Evolutionary conservation across 2,329 filamentous ascomycete species (phyloP).

Genomic region (Xylariales sp.): DNA sequence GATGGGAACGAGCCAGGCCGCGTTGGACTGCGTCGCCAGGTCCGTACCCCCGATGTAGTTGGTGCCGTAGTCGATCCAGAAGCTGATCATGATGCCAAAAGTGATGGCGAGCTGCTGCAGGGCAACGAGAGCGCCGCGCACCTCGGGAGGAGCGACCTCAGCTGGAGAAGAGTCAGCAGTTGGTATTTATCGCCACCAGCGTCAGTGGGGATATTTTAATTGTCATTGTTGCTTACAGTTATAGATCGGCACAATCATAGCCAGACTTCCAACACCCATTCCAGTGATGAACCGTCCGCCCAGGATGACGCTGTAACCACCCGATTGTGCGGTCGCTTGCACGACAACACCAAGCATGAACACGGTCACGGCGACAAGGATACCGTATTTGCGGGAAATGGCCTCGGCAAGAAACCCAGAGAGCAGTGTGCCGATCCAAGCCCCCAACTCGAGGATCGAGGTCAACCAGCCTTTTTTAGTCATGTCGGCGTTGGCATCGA

Average conservation of each 20-base stretch:
- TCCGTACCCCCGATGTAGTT: slow-evolving; percentile 58
- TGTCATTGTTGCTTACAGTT: no score
- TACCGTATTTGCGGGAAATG: slow-evolving; percentile 64
- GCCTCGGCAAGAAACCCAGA: slow-evolving; percentile 69
- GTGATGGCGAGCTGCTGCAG: slow-evolving; percentile 48
- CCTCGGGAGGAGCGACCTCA: slow-evolving; percentile 39
- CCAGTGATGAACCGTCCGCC: slow-evolving; percentile 70
- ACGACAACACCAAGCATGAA: slow-evolving; percentile 69
- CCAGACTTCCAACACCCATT: slow-evolving; percentile 65
- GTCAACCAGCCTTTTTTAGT: slow-evolving; percentile 57
- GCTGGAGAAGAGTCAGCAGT: slow-evolving; percentile 17
- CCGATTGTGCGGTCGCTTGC: slow-evolving; percentile 57
- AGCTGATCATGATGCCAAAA: slow-evolving; percentile 61
- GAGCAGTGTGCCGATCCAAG: slow-evolving; percentile 69
- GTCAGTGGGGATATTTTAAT: no score
- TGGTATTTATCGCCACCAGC: no score
- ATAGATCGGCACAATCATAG: slow-evolving; percentile 60
- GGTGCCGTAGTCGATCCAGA: slow-evolving; percentile 62
- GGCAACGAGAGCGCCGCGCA: slow-evolving; percentile 37
- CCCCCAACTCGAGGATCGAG: slow-evolving; percentile 70
- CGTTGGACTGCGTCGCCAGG: slow-evolving; percentile 51
- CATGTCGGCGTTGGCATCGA: slow-evolving; percentile 38
- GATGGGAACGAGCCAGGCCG: slow-evolving; percentile 71
- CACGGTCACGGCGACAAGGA: slow-evolving; percentile 60
- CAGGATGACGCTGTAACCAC: slow-evolving; percentile 57